Conservation (phyloP, 176 grass and related monocot species). For the Thalia dealbata region DNA sequence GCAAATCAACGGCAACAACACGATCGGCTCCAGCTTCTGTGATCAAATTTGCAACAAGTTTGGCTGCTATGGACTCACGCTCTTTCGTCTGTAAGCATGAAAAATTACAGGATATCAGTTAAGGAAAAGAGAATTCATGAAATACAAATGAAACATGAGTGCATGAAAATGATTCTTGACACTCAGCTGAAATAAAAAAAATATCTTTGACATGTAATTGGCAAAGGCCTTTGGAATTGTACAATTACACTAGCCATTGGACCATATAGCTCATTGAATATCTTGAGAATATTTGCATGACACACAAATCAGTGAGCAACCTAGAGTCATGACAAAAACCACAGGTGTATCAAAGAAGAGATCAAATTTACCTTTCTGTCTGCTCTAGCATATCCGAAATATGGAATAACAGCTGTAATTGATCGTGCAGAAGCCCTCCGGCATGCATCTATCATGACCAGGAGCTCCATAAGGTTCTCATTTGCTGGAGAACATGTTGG, state of each 20-base stretch:
- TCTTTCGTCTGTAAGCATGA: conserved; percentile 13
- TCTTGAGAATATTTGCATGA: neutral
- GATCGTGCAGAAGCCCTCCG: conserved; percentile 10
- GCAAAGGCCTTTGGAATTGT: neutral
- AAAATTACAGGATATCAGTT: neutral
- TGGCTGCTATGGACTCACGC: conserved; percentile 16
- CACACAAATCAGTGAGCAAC: neutral
- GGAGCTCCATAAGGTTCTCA: conserved; percentile 18
- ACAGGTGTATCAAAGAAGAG: neutral
- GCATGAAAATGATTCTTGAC: neutral
- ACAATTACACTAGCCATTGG: neutral
- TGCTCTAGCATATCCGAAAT: conserved; percentile 20
- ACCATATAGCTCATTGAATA: neutral
- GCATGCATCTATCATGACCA: conserved; percentile 19
- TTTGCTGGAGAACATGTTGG: conserved; percentile 9
- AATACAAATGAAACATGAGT: neutral
- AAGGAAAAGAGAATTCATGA: neutral
- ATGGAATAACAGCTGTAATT: conserved; percentile 17
- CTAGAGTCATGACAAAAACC: neutral
- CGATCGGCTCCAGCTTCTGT: conserved; percentile 11
- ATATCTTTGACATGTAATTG: neutral
- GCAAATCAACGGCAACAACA: conserved; percentile 10
- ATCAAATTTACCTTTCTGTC: conserved; percentile 15
- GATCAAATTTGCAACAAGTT: conserved; percentile 18
- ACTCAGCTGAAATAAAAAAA: neutral